phyloP scores from a whole-genome alignment of 1,139 yeast genomes.

The Geotrichum candidum region DNA sequence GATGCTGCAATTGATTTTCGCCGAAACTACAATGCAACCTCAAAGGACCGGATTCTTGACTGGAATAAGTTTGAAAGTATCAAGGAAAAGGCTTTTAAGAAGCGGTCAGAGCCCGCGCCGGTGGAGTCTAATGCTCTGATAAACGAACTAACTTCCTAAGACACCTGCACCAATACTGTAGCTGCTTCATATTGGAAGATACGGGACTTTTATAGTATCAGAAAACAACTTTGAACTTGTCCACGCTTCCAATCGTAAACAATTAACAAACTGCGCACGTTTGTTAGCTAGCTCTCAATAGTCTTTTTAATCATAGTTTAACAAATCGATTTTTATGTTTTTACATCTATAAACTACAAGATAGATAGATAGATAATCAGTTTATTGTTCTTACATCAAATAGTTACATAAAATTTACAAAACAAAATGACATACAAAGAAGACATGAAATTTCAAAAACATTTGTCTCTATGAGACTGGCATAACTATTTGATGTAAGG shows the following conservation, averaged over 20 bases:
- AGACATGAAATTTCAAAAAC: too few species aligned
- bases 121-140: not conserved
- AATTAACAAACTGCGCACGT: not conserved
- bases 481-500: too few species aligned
- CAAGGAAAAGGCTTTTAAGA: constrained; percentile 8
- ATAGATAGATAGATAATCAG: too few species aligned
- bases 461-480: too few species aligned
- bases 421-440: too few species aligned
- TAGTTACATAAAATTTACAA: too few species aligned
- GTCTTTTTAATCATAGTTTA: too few species aligned
- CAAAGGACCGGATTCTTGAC: constrained; percentile 19
- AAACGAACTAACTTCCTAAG: not conserved
- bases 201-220: not conserved
- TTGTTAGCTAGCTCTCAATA: not conserved
- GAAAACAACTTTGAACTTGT: not conserved
- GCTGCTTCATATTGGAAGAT: not conserved
- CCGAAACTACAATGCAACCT: constrained; percentile 11
- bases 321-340: too few species aligned
- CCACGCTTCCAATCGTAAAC: not conserved
- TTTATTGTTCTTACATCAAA: too few species aligned
- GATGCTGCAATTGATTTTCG: constrained; percentile 16
- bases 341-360: too few species aligned
- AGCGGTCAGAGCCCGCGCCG: not conserved
- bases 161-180: not conserved
- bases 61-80: constrained; percentile 22